phyloP scores from a whole-genome alignment of 768 basidiomycete species.

The Dioszegia hungarica region DNA sequence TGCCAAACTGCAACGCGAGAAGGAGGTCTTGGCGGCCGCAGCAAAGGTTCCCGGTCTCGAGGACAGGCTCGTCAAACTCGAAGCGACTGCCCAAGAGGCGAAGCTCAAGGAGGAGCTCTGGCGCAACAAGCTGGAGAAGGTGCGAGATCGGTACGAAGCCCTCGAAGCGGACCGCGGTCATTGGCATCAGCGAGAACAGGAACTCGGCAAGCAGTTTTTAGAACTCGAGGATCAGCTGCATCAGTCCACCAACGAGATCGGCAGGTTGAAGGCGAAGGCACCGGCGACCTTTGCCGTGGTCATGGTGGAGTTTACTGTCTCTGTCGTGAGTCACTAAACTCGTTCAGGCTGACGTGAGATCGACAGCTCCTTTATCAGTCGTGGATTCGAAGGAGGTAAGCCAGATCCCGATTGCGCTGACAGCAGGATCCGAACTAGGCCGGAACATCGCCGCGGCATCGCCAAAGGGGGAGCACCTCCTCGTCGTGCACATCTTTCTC shows the following conservation, averaged over 20 bases:
- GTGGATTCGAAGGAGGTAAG: neutral
- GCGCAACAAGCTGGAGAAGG: neutral
- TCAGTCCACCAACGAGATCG: neutral
- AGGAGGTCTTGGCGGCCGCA: too few relatives aligned
- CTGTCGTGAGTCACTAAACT: neutral
- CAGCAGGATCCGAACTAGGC: neutral
- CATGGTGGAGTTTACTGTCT: neutral
- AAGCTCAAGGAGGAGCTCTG: neutral
- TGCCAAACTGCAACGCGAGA: too few relatives aligned
- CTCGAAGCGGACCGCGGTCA: neutral
- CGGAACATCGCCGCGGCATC: neutral
- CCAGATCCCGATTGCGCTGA: neutral
- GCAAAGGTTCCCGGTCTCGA: neutral
- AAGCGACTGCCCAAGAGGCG: neutral
- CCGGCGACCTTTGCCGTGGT: neutral
- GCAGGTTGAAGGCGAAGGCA: neutral
- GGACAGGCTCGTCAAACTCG: neutral
- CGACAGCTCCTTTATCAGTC: neutral
- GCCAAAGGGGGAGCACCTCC: neutral
- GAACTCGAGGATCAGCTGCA: neutral
- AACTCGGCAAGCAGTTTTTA: neutral
- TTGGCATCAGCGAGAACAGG: neutral
- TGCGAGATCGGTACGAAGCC: neutral
- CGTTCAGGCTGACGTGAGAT: neutral
- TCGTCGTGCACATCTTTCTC: constrained; percentile 17